phyloP scores from a whole-genome alignment of 2,329 filamentous ascomycete species.

The Monosporascus sp. region DNA sequence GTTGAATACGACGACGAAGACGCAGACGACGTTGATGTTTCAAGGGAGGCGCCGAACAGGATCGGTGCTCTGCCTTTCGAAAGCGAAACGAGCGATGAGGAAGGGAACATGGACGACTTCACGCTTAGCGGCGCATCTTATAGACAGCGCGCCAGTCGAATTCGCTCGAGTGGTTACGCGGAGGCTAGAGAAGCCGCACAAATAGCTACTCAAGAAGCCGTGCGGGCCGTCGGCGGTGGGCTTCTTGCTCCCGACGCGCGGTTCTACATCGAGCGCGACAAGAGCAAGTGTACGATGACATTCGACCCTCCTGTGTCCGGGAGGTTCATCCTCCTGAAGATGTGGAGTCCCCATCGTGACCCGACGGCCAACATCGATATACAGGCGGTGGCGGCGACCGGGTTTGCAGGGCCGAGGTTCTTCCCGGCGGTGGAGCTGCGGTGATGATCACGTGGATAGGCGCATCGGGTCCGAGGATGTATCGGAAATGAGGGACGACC shows the following conservation, averaged over 20 bases:
- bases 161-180: constrained; percentile 25
- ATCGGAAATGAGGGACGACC: too few relatives aligned
- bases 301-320: constrained; percentile 81
- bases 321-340: constrained; percentile 79
- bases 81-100: constrained; percentile 38
- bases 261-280: constrained; percentile 78
- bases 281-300: constrained; percentile 78
- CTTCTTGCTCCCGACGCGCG: constrained; percentile 69
- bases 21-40: constrained; percentile 31
- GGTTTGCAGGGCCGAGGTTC: constrained; percentile 79
- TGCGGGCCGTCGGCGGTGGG: constrained; percentile 51
- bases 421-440: constrained; percentile 66
- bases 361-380: constrained; percentile 75
- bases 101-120: constrained; percentile 27
- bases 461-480: too few relatives aligned
- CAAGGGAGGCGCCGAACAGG: constrained; percentile 37
- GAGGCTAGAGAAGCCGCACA: constrained; percentile 43
- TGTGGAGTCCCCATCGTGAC: constrained; percentile 74
- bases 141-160: constrained; percentile 23
- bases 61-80: constrained; percentile 53
- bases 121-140: constrained; percentile 22
- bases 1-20: constrained; percentile 59
- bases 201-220: constrained; percentile 51
- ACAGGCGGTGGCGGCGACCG: constrained; percentile 75
- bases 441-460: constrained; percentile 27